These are phyloP conservation scores for Ceratocystiopsis minuta DNA, from an alignment of 2,329 filamentous ascomycete species.

Conservation along the genomic window DNA sequence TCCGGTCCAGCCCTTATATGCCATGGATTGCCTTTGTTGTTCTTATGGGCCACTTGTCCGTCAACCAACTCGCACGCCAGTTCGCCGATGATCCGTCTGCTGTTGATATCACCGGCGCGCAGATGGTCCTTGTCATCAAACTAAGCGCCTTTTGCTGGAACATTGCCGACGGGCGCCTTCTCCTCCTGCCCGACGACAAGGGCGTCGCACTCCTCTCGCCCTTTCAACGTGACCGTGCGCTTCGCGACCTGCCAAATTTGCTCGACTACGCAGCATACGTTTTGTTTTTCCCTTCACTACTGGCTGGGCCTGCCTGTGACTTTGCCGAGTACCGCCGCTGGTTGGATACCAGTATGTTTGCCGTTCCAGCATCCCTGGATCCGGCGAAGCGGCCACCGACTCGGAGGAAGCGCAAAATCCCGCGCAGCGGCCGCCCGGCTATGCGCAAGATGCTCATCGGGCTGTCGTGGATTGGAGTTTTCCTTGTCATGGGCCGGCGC, in stretches of 20 bases:
- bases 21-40: constrained; percentile 93
- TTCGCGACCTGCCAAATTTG: constrained; percentile 54
- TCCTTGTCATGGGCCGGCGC: constrained; percentile 42
- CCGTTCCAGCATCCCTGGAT: constrained; percentile 63
- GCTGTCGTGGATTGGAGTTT: constrained; percentile 61
- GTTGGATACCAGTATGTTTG: constrained; percentile 90
- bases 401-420: constrained; percentile 79
- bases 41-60: constrained; percentile 86
- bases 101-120: constrained; percentile 82
- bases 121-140: constrained; percentile 99
- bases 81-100: constrained; percentile 43
- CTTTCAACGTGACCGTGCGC: constrained; percentile 64
- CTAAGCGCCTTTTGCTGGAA: constrained; percentile 96
- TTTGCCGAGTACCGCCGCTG: constrained; percentile 83
- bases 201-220: constrained; percentile 41
- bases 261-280: constrained; percentile 82
- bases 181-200: constrained; percentile 41
- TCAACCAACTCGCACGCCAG: constrained; percentile 75
- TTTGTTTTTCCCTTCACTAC: constrained; percentile 82
- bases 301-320: constrained; percentile 85
- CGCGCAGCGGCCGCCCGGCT: constrained; percentile 74
- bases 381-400: constrained; percentile 72
- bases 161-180: constrained; percentile 62
- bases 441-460: constrained; percentile 57
- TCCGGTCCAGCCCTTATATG: constrained; percentile 75